Percentiles rank a stretch among this genome's conserved stretches.
phyloP scores from a whole-genome alignment of 2,329 filamentous ascomycete species.

The Grosmannia serpens region DNA sequence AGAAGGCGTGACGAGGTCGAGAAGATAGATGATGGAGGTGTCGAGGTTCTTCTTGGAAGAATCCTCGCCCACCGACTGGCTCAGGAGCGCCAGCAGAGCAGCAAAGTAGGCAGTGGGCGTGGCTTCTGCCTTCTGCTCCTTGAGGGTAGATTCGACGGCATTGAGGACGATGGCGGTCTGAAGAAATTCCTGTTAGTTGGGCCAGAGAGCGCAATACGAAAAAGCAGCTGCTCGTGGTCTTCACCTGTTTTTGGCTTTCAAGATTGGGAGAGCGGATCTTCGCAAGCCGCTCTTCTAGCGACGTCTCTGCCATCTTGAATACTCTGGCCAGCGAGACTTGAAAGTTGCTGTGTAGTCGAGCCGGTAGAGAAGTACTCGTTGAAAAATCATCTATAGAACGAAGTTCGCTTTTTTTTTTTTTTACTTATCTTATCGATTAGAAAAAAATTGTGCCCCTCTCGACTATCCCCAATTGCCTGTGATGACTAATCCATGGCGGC shows the following conservation, averaged over 20 bases:
- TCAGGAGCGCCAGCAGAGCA: slow-evolving; percentile 79
- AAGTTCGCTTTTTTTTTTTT: slow-evolving; percentile 4
- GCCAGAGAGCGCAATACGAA: not conserved
- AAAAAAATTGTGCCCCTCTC: slow-evolving; percentile 4
- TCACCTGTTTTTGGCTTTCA: slow-evolving; percentile 83
- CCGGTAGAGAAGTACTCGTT: not conserved
- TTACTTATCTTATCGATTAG: slow-evolving; percentile 9
- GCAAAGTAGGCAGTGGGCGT: slow-evolving; percentile 91
- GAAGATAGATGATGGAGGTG: slow-evolving; percentile 82
- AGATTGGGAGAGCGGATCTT: slow-evolving; percentile 95
- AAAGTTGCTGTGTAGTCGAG: not conserved
- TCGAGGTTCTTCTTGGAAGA: slow-evolving; percentile 72
- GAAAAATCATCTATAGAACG: not conserved
- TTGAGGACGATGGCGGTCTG: slow-evolving; percentile 78
- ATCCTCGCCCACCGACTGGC: slow-evolving; percentile 58
- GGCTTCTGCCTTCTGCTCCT: slow-evolving; percentile 71
- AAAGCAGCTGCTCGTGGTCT: not conserved
- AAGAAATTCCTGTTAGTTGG: not conserved
- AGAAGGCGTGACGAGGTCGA: slow-evolving; percentile 81
- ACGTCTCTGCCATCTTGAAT: slow-evolving; percentile 34
- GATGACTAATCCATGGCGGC: not conserved
- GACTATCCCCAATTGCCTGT: not conserved
- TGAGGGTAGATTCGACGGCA: slow-evolving; percentile 85
- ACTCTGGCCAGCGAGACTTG: not conserved
- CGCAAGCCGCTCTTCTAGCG: slow-evolving; percentile 78